These are phyloP conservation scores for Penicillium argentinense DNA, from an alignment of 495 filamentous ascomycete genomes.

Conservation along the genomic window DNA sequence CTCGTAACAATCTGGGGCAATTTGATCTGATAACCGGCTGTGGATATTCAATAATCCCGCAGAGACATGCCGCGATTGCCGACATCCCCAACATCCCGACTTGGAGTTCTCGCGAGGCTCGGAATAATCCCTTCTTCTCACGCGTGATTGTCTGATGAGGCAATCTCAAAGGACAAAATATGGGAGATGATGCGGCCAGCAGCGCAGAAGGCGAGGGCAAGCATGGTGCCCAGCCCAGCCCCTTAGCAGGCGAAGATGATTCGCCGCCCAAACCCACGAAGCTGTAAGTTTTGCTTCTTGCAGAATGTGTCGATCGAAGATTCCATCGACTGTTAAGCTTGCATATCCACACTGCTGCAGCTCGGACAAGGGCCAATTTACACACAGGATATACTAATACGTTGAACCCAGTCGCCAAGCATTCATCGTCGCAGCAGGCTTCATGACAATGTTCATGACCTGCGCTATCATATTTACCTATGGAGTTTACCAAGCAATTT, in stretches of 20 bases:
- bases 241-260: slow-evolving; percentile 11
- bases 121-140: neutral
- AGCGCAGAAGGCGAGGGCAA: neutral
- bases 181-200: neutral
- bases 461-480: slow-evolving; percentile 46
- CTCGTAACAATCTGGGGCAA: slow-evolving; percentile 1
- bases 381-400: neutral
- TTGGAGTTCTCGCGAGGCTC: neutral
- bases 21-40: slow-evolving; percentile 3
- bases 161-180: neutral
- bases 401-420: slow-evolving; percentile 14
- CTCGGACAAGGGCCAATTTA: neutral
- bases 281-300: slow-evolving; percentile 4
- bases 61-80: neutral
- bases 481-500: slow-evolving; percentile 47
- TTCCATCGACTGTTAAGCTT: neutral
- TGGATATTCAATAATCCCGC: neutral
- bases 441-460: slow-evolving; percentile 41
- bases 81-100: neutral
- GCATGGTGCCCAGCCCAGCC: neutral
- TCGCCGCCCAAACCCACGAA: slow-evolving; percentile 7
- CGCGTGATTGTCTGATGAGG: neutral
- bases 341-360: neutral
- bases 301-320: neutral
- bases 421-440: slow-evolving; percentile 31